Evolutionary conservation across 129 eudicot species (phyloP).

Genomic region (Chrysanthemum makinoi): DNA sequence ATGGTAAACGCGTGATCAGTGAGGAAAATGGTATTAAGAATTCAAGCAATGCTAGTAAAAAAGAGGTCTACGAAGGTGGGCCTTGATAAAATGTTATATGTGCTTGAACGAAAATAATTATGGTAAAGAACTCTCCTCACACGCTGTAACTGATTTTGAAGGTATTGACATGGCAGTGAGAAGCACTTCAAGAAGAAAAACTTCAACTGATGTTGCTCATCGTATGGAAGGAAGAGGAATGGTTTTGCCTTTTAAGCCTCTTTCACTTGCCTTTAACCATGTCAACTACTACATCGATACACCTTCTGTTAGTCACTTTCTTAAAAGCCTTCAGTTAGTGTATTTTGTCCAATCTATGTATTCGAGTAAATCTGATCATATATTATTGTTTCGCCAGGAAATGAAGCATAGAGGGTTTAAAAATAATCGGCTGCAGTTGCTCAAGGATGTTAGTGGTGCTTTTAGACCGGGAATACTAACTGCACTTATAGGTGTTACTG

Average conservation of each 20-base stretch:
- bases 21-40: constrained; percentile 23
- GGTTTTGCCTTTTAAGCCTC: constrained; percentile 79
- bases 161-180: constrained; percentile 27
- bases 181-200: constrained; percentile 12
- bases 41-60: background rate
- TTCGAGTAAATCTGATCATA: background rate
- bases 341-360: background rate
- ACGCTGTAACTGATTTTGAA: constrained; percentile 18
- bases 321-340: background rate
- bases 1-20: constrained; percentile 25
- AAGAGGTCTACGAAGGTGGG: constrained; percentile 21
- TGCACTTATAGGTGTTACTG: constrained; percentile 27
- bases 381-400: constrained; percentile 39
- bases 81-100: too few relatives aligned
- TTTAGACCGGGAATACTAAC: constrained; percentile 27
- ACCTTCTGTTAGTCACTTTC: constrained; percentile 51
- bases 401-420: constrained; percentile 28
- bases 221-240: constrained; percentile 27
- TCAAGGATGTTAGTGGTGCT: constrained; percentile 31
- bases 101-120: background rate
- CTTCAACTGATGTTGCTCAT: background rate
- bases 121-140: background rate
- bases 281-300: constrained; percentile 73
- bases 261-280: constrained; percentile 57
- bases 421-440: constrained; percentile 17